These are phyloP conservation scores for Taphrina populina DNA, from an alignment of 1,139 yeast species.

Conservation along the genomic window DNA sequence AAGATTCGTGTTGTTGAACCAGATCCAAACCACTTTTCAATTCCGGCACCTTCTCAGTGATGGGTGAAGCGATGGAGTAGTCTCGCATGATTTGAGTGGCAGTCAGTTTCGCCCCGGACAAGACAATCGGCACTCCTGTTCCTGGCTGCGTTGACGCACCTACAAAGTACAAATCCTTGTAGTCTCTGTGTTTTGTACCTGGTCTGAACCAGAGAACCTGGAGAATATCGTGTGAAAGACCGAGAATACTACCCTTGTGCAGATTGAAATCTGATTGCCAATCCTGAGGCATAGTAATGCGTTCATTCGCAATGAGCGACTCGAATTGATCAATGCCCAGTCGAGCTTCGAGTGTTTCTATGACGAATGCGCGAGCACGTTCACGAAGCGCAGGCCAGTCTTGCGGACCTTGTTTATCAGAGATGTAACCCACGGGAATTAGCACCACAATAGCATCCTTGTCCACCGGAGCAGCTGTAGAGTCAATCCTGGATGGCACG, in stretches of 20 bases:
- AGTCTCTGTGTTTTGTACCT: constrained; percentile 22
- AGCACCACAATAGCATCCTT: constrained; percentile 30
- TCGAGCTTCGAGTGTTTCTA: constrained; percentile 25
- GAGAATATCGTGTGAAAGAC: constrained; percentile 34
- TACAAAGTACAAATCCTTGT: constrained; percentile 30
- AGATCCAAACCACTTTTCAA: constrained; percentile 26
- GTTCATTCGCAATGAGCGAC: constrained; percentile 24
- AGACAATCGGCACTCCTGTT: constrained; percentile 34
- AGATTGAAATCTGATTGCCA: constrained; percentile 32
- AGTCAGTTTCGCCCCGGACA: constrained; percentile 32
- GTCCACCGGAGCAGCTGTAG: constrained; percentile 30
- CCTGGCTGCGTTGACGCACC: constrained; percentile 35
- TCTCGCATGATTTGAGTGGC: constrained; percentile 26
- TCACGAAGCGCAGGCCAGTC: constrained; percentile 25
- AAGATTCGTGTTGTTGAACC: constrained; percentile 15
- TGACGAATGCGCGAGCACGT: constrained; percentile 24
- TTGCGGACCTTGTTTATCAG: constrained; percentile 31
- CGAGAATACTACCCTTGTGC: constrained; percentile 30
- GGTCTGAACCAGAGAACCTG: constrained; percentile 34
- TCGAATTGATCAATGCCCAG: constrained; percentile 19
- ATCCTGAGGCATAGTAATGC: constrained; percentile 28
- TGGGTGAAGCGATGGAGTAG: constrained; percentile 6
- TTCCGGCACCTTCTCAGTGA: constrained; percentile 10
- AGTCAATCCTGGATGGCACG: constrained; percentile 32
- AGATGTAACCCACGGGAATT: constrained; percentile 33